Percentiles rank a stretch among this genome's conserved stretches.
Conservation (phyloP, 495 filamentous ascomycete genomes). For the Penicillium simplicissimum region DNA sequence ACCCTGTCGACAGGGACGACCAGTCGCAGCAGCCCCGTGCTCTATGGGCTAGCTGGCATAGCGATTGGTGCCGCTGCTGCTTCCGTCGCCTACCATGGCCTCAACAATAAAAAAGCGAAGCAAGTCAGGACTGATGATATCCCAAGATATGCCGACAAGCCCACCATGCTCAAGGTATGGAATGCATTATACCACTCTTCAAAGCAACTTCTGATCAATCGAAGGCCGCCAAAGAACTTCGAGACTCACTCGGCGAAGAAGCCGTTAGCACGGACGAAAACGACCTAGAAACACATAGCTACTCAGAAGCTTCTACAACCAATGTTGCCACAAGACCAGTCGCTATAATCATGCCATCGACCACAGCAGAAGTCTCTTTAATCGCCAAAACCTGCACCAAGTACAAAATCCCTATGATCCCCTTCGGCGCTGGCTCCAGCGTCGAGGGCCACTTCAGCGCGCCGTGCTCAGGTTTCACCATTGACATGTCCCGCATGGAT, state of each 20-base stretch:
- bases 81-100: not conserved
- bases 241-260: slow-evolving; percentile 16
- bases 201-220: not conserved
- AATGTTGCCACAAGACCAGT: slow-evolving; percentile 76
- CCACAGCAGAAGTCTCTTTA: slow-evolving; percentile 74
- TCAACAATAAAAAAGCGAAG: not conserved
- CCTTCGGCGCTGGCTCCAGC: slow-evolving; percentile 83
- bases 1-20: not conserved
- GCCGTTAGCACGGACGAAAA: slow-evolving; percentile 60
- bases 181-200: not conserved
- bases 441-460: slow-evolving; percentile 88
- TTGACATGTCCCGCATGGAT: slow-evolving; percentile 88
- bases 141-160: not conserved
- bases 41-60: not conserved
- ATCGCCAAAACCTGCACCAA: slow-evolving; percentile 81
- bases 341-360: slow-evolving; percentile 77
- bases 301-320: slow-evolving; percentile 83
- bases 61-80: slow-evolving; percentile 7
- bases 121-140: not conserved
- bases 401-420: slow-evolving; percentile 78
- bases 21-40: not conserved
- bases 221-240: slow-evolving; percentile 14
- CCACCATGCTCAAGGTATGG: not conserved
- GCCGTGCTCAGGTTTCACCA: slow-evolving; percentile 78
- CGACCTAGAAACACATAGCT: slow-evolving; percentile 76